Evolutionary conservation across 225 moss, liverwort and hornwort species (phyloP), one percentile per base, ranked within the genome.

Genomic region (Polytrichum formosum): DNA sequence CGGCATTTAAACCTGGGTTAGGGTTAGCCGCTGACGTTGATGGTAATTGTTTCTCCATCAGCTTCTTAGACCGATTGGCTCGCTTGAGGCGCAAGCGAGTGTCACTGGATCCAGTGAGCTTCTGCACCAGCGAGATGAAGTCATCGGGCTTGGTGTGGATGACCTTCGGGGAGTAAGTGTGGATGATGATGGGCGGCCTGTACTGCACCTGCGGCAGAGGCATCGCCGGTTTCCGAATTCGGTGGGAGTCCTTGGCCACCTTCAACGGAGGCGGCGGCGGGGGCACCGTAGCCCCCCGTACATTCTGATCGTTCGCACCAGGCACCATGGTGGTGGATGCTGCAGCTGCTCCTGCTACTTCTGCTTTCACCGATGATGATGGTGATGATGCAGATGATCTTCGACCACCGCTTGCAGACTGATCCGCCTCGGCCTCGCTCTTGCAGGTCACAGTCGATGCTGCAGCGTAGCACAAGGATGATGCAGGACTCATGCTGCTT

Each of bases 91-190:
- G 69, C 69, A 76, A 64, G 20, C 72, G 53, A 1, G 83, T 83
- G 73, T 81, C 83, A 21, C 74, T 83, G 28, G 85, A 82, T 23
- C 95, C 95, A 3, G 95, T 95, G 55, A 95, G 84, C 63, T 78
- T 77, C 79, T 95, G 95, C 6, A 95, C 95, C 63, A 91, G 66
- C 22, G 83, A 76, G 64, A 91, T 91, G 74, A 95, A 95, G 64
- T 84, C 54, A 27, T 90, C 85, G 16, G 93, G 81, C 66, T 85
- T 77, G 5, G 92, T 86, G 76, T 93, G 85, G 55, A 87, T 87
- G 6, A 95, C 68, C 77, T 91, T 91, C 23, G 95, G 95, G 7
- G 95, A 88, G 74, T 88, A 87, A 2, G 95, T 91, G 78, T 95
- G 90, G 54, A 78, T 71, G 73, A 85, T 88, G 26, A 96, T 89